Base-by-base conservation (phyloP, 2,329 filamentous ascomycete species). In the Aspergillus novofumigatus region DNA sequence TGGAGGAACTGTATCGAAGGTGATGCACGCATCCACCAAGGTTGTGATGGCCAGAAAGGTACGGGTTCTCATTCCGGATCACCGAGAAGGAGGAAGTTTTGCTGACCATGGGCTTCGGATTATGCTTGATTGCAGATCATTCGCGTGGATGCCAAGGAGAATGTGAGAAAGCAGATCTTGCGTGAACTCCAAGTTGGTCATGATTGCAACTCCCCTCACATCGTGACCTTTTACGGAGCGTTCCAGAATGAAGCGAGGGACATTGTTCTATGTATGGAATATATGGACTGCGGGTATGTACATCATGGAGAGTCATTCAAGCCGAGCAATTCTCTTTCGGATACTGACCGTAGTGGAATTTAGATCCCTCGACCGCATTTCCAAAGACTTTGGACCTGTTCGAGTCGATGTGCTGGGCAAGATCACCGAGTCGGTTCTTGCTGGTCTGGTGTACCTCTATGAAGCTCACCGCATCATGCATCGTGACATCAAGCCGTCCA, bases 191-290 rank as follows among this genome's bases (percentile, higher is more conserved):
- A 97, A 72, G 97, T 99, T 65, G 97, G 97, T 87, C 92, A 97
- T 72, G 91, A 95, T 69, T 99, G 94, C 77, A 94, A 96, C 70
- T 97, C 91, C 23, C 90, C 94, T 59, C 92, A 95, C 75, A 97
- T 99, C 69, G 94, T 99, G 59, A 96, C 89, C 54, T 99, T 97
- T 76, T 97, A 97, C 70, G 94, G 94, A 59, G 94, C 94, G 41
- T 99, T 97, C 72, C 84, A 97, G 70, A 97, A 96, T 72, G 90
- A 95, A 70, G 92, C 92, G 60, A 93, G 95, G 71, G 94, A 99
- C 78, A 95, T 99, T 58, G 95, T 97, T 67, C 93, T 99, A 88
- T 99, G 94, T 75, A 99, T 99, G 94, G 94, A 99, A 75, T 97
- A 99, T 73, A 96, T 96, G 91, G 94, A 99, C 76, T 91, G 93